Conservation (phyloP, 495 filamentous ascomycete genomes). For the Cairneyella variabilis region DNA sequence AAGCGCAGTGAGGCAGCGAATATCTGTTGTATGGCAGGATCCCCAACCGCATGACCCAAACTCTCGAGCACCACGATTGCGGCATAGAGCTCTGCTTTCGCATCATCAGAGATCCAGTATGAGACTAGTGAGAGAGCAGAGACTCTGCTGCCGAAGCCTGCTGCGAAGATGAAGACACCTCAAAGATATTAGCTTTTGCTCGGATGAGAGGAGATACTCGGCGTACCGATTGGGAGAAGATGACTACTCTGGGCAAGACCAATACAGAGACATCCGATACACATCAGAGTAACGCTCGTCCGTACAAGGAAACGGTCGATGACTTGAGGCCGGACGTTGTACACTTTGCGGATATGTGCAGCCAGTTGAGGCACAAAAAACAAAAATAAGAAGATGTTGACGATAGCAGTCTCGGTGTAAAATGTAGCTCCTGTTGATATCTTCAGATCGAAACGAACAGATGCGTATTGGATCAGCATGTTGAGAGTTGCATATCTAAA, state of each 20-base stretch:
- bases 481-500: conserved; percentile 25
- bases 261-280: conserved; percentile 17
- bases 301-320: conserved; percentile 21
- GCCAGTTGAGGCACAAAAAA: conserved; percentile 18
- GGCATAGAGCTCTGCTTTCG: conserved; percentile 23
- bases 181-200: neutral
- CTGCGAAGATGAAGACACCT: conserved; percentile 23
- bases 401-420: conserved; percentile 25
- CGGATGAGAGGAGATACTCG: neutral
- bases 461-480: conserved; percentile 25
- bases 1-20: conserved; percentile 16
- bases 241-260: conserved; percentile 4
- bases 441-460: conserved; percentile 18
- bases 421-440: conserved; percentile 25
- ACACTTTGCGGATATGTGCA: conserved; percentile 8
- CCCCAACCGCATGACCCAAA: conserved; percentile 23
- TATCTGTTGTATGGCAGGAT: conserved; percentile 22
- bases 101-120: conserved; percentile 22
- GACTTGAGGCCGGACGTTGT: conserved; percentile 11
- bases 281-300: conserved; percentile 14
- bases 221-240: conserved; percentile 19
- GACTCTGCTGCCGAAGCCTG: conserved; percentile 23
- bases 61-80: conserved; percentile 22
- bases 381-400: conserved; percentile 25
- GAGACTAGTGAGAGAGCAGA: conserved; percentile 21